Evolutionary conservation across 2,329 filamentous ascomycete species (phyloP), one percentile per base, ranked within the genome.

Genomic region (Alternaria arborescens): DNA sequence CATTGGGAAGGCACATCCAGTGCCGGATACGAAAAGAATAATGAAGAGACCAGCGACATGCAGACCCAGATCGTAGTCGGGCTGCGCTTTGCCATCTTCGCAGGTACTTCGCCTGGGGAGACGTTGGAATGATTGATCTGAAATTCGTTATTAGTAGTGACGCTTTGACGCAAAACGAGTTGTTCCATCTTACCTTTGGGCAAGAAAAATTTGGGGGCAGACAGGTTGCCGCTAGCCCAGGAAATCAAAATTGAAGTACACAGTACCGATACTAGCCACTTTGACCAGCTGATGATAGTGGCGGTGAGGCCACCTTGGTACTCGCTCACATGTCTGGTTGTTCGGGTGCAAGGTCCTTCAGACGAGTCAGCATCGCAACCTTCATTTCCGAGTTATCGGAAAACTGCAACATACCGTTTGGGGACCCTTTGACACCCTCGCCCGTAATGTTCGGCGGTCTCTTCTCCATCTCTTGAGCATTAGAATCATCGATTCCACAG

Each of bases 1-100:
- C 53, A 89, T 82, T 1, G 87, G 87, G 66, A 89, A 88, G 44
- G 86, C 85, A 73, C 87, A 89, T 70, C 86, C 87, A 22, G 67
- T 71, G 20, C 71, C 65, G 4, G 75, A 77, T 12, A 77, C 73
- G 52, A 72, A 70, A 3, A 77, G 64, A 41, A 77, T 76, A 48
- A 77, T 71, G 58, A 77, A 77, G 18, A 77, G 70, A 3, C 72
- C 74, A 8, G 66, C 72, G 28, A 76, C 66, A 50, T 77, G 75
- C 18, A 77, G 66, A 0, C 69, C 56, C 0, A 74, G 61, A 57
- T 77, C 61, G 61, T 77, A 77, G 51, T 73, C 55, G 24, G 66
- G 62, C 8, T 66, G 60, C 6, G 62, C 67, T 46, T 65, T 62
- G 26, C 69, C 72, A 34, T 60, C 57, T 36, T 65, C 71, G 58